A percentile compares a stretch with the other conserved stretches of the same genome.
Evolutionary conservation across 805 yeast genomes (phyloP).

Genomic region (Vanderwaltozyma verrucispora): DNA sequence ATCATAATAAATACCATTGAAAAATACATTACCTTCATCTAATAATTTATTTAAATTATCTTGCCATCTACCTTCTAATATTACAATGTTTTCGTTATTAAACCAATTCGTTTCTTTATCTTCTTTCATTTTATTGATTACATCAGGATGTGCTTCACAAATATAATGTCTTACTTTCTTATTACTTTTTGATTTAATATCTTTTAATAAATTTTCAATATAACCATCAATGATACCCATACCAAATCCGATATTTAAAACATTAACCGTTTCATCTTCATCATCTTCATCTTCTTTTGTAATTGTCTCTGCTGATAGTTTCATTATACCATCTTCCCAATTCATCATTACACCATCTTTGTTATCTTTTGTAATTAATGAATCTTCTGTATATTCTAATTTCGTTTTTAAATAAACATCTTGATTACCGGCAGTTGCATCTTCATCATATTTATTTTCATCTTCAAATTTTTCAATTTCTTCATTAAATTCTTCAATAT

Average conservation of each 20-base stretch:
- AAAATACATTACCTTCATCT: constrained; percentile 49
- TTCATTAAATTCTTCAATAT: constrained; percentile 14
- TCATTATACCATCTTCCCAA: constrained; percentile 85
- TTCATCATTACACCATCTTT: constrained; percentile 96
- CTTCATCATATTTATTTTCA: constrained; percentile 12
- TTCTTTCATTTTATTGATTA: constrained; percentile 47
- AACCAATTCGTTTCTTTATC: constrained; percentile 83
- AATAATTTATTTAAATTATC: constrained; percentile 59
- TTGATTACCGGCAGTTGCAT: constrained; percentile 56
- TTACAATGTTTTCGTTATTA: constrained; percentile 56
- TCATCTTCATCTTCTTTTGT: constrained; percentile 30
- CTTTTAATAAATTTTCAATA: constrained; percentile 37
- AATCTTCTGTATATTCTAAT: constrained; percentile 53
- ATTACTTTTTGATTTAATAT: constrained; percentile 5
- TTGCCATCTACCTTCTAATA: constrained; percentile 91
- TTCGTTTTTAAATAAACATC: constrained; percentile 53
- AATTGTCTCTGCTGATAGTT: constrained; percentile 65
- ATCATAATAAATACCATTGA: constrained; percentile 89
- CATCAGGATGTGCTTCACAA: constrained; percentile 93
- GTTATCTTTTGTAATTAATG: constrained; percentile 60
- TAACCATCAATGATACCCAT: constrained; percentile 90
- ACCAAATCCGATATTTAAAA: constrained; percentile 88
- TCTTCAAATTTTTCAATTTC: constrained; percentile 5
- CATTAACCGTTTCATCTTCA: constrained; percentile 23
- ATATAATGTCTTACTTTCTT: constrained; percentile 55